Conservation (phyloP, 2,329 filamentous ascomycete genomes). For the Helotiales sp. region DNA sequence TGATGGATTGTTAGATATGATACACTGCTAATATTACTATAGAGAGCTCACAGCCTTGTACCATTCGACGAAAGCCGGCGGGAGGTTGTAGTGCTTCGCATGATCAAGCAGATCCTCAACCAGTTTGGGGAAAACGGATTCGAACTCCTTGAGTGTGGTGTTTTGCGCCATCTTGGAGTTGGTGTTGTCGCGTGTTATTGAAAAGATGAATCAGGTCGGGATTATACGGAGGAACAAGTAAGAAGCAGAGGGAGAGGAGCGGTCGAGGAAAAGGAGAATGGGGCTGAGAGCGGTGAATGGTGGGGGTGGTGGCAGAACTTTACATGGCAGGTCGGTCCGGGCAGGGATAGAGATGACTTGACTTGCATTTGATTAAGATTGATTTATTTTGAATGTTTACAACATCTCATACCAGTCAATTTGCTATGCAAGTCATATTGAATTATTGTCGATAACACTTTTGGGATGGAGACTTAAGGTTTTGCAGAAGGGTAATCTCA, state of each 20-base stretch:
- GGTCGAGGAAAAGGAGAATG: constrained; percentile 6
- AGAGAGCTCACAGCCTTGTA: constrained; percentile 63
- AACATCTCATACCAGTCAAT: no score
- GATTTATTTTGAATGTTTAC: no score
- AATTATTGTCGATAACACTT: no score
- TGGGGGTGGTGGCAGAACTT: constrained; percentile 18
- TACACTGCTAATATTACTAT: background rate
- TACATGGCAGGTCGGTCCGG: background rate
- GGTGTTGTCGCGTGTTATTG: constrained; percentile 16
- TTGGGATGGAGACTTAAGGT: no score
- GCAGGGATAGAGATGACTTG: background rate
- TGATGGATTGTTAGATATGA: constrained; percentile 13
- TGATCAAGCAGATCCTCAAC: constrained; percentile 81
- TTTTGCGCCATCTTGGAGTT: constrained; percentile 65
- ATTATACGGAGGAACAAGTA: no score
- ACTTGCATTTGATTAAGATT: background rate
- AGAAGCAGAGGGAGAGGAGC: background rate
- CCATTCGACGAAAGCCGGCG: constrained; percentile 81
- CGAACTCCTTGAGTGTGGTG: constrained; percentile 83
- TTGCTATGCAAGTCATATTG: no score
- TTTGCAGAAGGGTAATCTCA: no score
- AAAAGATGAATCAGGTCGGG: constrained; percentile 11
- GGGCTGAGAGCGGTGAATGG: constrained; percentile 10
- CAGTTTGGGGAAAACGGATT: constrained; percentile 86
- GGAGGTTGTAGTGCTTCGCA: constrained; percentile 81